phyloP scores from a whole-genome alignment of 1,139 yeast genomes.

The Suhomyces kunorum region DNA sequence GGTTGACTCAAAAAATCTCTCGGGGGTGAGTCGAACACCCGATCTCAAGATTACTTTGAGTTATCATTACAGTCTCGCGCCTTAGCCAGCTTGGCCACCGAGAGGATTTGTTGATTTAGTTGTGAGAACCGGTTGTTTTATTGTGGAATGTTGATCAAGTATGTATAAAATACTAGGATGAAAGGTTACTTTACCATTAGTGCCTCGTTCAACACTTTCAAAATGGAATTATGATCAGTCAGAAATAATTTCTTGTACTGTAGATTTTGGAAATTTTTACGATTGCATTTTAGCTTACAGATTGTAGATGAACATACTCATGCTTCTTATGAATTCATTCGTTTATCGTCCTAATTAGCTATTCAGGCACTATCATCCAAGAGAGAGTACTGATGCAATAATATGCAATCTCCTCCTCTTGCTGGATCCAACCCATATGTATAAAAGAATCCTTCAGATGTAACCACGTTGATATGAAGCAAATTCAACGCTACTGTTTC shows the following conservation, averaged over 20 bases:
- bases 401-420: slow-evolving; percentile 89
- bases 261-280: too few relatives aligned
- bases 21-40: slow-evolving; percentile 87
- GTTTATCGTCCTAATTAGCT: too few relatives aligned
- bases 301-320: too few relatives aligned
- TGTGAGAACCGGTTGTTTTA: too few relatives aligned
- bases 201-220: neutral
- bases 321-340: too few relatives aligned
- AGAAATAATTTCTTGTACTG: neutral
- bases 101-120: slow-evolving; percentile 37
- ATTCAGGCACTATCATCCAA: too few relatives aligned
- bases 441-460: slow-evolving; percentile 84
- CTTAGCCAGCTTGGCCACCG: slow-evolving; percentile 81
- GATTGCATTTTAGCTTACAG: too few relatives aligned
- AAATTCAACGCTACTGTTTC: slow-evolving; percentile 44
- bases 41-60: slow-evolving; percentile 69
- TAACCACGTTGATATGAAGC: slow-evolving; percentile 74
- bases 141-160: too few relatives aligned
- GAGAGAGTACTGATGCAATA: slow-evolving; percentile 67
- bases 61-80: slow-evolving; percentile 74
- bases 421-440: slow-evolving; percentile 86
- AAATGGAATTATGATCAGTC: neutral
- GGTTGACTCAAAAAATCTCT: slow-evolving; percentile 49
- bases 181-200: too few relatives aligned
- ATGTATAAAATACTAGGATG: too few relatives aligned